These are phyloP conservation scores for Pseudogymnoascus sp. DNA, from an alignment of 2,329 filamentous ascomycete genomes.

Conservation along the genomic window DNA sequence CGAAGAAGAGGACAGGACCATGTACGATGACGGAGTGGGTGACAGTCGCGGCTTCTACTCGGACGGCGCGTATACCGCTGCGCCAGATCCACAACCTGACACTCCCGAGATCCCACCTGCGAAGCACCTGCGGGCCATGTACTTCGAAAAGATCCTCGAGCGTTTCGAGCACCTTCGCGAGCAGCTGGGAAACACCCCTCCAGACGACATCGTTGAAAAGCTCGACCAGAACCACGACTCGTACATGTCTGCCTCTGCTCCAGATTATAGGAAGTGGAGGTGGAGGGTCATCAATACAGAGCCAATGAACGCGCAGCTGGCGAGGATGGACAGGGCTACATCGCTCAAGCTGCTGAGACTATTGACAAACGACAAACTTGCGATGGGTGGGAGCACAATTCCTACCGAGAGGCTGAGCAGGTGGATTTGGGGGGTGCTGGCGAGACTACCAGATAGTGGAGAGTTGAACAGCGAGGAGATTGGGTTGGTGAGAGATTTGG, in stretches of 20 bases:
- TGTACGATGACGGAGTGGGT: conserved; percentile 45
- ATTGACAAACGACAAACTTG: conserved; percentile 32
- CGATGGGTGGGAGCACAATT: conserved; percentile 46
- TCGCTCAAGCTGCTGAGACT: conserved; percentile 60
- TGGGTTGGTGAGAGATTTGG: conserved; percentile 69
- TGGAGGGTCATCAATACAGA: conserved; percentile 46
- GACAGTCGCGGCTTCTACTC: conserved; percentile 62
- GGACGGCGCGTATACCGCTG: conserved; percentile 73
- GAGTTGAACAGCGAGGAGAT: conserved; percentile 71
- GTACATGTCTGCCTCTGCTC: conserved; percentile 45
- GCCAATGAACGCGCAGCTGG: conserved; percentile 53
- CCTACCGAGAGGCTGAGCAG: conserved; percentile 50
- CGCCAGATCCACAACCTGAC: conserved; percentile 34
- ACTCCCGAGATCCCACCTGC: not conserved
- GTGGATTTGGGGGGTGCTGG: conserved; percentile 83
- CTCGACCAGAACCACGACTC: conserved; percentile 48
- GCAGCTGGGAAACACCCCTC: conserved; percentile 51
- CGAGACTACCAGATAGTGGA: conserved; percentile 66
- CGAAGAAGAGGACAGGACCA: conserved; percentile 35
- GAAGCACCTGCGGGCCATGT: conserved; percentile 33
- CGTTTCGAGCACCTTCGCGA: conserved; percentile 62
- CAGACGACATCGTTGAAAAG: conserved; percentile 44
- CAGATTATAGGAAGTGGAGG: conserved; percentile 47
- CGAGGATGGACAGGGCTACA: conserved; percentile 59
- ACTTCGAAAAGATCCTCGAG: conserved; percentile 58